Percentiles rank a stretch among this genome's conserved stretches.
Conservation (phyloP, 2,329 filamentous ascomycete species). For the Colletotrichum lindemuthianum region DNA sequence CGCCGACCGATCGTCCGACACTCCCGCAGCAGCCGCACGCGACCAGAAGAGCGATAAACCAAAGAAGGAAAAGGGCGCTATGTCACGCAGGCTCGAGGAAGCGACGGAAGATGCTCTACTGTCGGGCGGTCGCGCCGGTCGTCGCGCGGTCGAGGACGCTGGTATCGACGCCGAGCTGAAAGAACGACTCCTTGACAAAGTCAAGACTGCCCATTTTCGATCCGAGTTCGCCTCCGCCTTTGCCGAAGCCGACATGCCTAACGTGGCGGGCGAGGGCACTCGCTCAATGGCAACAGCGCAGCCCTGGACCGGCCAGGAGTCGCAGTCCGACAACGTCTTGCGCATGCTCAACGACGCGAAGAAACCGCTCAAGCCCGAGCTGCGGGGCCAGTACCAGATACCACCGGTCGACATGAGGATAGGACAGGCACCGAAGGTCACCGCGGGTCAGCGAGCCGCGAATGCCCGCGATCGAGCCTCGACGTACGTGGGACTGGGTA, state of each 20-base stretch:
- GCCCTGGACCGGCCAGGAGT: slow-evolving; percentile 84
- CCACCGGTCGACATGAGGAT: slow-evolving; percentile 65
- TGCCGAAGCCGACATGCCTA: slow-evolving; percentile 57
- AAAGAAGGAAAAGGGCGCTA: slow-evolving; percentile 48
- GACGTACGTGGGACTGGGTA: slow-evolving; percentile 60
- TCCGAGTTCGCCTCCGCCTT: slow-evolving; percentile 60
- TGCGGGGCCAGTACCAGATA: slow-evolving; percentile 57
- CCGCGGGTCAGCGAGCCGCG: slow-evolving; percentile 58
- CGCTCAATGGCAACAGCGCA: slow-evolving; percentile 73
- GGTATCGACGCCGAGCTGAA: slow-evolving; percentile 74
- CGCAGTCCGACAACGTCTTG: slow-evolving; percentile 77
- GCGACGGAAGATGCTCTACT: slow-evolving; percentile 72
- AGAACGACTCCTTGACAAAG: slow-evolving; percentile 63
- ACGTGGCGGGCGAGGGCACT: slow-evolving; percentile 74
- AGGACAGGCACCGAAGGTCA: slow-evolving; percentile 49
- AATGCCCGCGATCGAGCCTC: slow-evolving; percentile 67
- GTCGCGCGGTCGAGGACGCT: slow-evolving; percentile 68
- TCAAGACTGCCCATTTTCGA: slow-evolving; percentile 65
- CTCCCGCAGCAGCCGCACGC: not conserved
- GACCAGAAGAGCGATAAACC: slow-evolving; percentile 2
- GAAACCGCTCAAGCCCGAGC: slow-evolving; percentile 69
- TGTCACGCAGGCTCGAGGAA: slow-evolving; percentile 68
- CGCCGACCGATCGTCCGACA: slow-evolving; percentile 22
- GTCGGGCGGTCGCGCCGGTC: slow-evolving; percentile 68
- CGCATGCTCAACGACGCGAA: slow-evolving; percentile 86